phyloP scores from a whole-genome alignment of 371 early-diverging fungal species.

The Lichtheimia ramosa region DNA sequence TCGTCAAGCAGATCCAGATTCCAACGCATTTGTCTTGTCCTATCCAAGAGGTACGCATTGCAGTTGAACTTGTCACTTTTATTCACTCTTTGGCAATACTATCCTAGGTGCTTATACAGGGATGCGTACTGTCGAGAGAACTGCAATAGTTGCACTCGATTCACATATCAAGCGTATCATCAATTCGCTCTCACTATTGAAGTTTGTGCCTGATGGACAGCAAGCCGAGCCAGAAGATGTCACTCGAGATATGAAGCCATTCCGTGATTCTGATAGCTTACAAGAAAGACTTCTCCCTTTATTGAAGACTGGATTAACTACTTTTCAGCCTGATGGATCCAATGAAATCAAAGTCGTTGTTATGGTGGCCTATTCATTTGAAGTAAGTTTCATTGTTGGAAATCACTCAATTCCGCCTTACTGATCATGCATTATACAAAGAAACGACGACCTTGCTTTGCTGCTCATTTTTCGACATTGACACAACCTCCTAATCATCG shows the following conservation, averaged over 20 bases:
- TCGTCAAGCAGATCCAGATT: conserved; percentile 5
- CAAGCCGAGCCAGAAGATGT: conserved; percentile 23
- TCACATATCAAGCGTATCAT: conserved; percentile 51
- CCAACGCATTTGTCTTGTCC: conserved; percentile 34
- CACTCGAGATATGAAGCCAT: conserved; percentile 21
- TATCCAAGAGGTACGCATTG: conserved; percentile 38
- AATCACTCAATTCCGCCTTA: no score
- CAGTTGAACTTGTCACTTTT: neutral
- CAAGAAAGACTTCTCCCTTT: conserved; percentile 39
- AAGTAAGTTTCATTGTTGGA: conserved; percentile 19
- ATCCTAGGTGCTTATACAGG: conserved; percentile 53
- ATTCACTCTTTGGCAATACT: neutral
- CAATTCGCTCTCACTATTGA: conserved; percentile 45
- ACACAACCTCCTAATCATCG: conserved; percentile 22
- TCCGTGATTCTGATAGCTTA: conserved; percentile 30
- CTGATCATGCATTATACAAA: conserved; percentile 3
- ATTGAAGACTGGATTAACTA: conserved; percentile 38
- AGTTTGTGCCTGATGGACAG: conserved; percentile 19
- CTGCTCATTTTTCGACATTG: conserved; percentile 46
- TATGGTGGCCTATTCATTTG: conserved; percentile 38
- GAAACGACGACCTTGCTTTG: conserved; percentile 34
- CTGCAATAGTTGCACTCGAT: conserved; percentile 46
- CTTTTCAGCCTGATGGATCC: conserved; percentile 37
- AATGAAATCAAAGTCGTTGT: conserved; percentile 44
- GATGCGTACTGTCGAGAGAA: conserved; percentile 45